Conservation (phyloP, 257 asterid species). For the Solanum raphanifolium region DNA sequence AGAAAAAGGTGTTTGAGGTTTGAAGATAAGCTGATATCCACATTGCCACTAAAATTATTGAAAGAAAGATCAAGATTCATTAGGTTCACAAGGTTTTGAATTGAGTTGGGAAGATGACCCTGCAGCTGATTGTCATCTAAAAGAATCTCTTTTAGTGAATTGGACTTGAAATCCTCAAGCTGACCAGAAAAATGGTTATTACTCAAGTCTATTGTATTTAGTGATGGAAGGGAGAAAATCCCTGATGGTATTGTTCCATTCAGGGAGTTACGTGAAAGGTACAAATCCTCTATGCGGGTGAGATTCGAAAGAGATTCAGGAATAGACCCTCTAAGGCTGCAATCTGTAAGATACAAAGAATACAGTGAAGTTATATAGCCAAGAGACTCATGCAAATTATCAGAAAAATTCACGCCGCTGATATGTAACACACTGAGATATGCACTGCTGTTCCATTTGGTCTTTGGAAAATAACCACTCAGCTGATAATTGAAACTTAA, state of each 20-base stretch:
- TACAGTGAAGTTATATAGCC: too few species aligned
- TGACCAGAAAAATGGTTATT: not conserved
- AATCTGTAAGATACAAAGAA: rapidly evolving
- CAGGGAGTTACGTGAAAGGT: not conserved
- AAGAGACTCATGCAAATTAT: too few species aligned
- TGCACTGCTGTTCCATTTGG: too few species aligned
- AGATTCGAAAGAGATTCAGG: not conserved
- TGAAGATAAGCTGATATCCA: not conserved
- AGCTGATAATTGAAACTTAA: rapidly evolving
- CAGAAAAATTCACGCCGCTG: too few species aligned
- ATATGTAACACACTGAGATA: too few species aligned
- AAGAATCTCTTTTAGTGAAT: not conserved
- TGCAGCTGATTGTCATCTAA: not conserved
- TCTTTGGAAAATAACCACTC: too few species aligned
- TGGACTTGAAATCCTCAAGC: not conserved
- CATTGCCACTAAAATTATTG: not conserved
- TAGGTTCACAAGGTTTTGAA: not conserved
- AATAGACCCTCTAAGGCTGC: not conserved
- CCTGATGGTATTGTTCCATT: not conserved
- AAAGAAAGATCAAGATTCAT: rapidly evolving
- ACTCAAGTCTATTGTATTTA: not conserved
- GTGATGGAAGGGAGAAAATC: not conserved
- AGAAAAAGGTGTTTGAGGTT: rapidly evolving
- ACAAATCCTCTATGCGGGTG: rapidly evolving
- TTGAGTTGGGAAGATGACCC: not conserved